These are phyloP conservation scores for Mycena capillaripes DNA, from an alignment of 768 basidiomycete genomes.

Conservation along the genomic window DNA sequence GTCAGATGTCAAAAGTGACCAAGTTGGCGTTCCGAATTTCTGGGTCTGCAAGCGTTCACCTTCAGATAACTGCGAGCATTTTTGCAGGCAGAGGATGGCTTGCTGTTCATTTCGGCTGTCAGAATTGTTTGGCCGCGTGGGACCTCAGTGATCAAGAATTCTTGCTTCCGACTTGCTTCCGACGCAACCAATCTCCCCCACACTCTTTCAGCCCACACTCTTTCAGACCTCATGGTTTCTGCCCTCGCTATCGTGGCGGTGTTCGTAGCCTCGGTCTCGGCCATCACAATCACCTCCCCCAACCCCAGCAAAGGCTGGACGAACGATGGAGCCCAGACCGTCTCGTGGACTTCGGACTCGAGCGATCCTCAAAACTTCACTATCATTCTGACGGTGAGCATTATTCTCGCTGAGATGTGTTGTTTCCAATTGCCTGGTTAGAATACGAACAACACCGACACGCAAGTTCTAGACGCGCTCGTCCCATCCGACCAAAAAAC, in stretches of 20 bases:
- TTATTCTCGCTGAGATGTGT: background rate
- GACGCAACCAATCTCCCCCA: no score
- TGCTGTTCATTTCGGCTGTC: background rate
- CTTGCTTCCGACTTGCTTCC: background rate
- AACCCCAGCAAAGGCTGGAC: constrained; percentile 66
- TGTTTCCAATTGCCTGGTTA: constrained; percentile 46
- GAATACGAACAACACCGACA: constrained; percentile 36
- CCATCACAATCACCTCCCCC: constrained; percentile 74
- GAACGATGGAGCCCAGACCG: constrained; percentile 62
- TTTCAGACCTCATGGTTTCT: constrained; percentile 50
- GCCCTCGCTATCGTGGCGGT: constrained; percentile 59
- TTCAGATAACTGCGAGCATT: no score
- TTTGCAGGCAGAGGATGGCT: no score
- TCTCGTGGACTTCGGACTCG: constrained; percentile 74
- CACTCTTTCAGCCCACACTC: constrained; percentile 33
- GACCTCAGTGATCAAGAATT: background rate
- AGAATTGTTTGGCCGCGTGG: no score
- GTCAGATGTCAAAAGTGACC: no score
- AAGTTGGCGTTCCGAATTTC: no score
- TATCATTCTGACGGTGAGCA: constrained; percentile 61
- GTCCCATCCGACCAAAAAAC: constrained; percentile 63
- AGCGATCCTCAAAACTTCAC: constrained; percentile 82
- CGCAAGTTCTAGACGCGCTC: constrained; percentile 66
- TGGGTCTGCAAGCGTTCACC: no score
- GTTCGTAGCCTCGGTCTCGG: constrained; percentile 68